Evolutionary conservation across 768 basidiomycete genomes (phyloP), one percentile per base, ranked within the genome.

Genomic region (Thelephora ganbajun): DNA sequence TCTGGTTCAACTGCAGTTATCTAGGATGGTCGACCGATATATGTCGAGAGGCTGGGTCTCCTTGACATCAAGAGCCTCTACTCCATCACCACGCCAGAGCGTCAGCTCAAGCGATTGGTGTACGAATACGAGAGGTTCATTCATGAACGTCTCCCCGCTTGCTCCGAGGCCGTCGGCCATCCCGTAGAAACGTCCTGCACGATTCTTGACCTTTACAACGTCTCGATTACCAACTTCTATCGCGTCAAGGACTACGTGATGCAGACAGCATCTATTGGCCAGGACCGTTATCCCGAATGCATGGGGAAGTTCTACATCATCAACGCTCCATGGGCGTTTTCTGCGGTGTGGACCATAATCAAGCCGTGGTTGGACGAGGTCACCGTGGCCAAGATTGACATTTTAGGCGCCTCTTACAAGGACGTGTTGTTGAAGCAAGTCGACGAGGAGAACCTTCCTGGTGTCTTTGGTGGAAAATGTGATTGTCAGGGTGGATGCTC

Each of bases 281-380:
- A 96, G 63, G 77, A 96, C 68, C 73, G 84, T 54, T 98, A 92
- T 64, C 88, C 91, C 1, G 89, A 94, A 63, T 79, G 73, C 54
- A 90, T 97, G 94, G 94, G 94, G 69, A 89, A 87, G 61, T 97
- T 99, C 71, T 99, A 88, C 72, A 92, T 98, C 73, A 86, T 96
- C 74, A 97, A 98, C 59, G 87, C 90, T 0, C 94, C 94, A 0
- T 97, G 84, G 80, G 73, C 79, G 45, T 99, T 99, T 70, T 75
- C 77, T 45, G 75, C 83, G 35, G 84, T 94, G 18, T 99, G 93
- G 93, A 60, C 68, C 16, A 61, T 92, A 53, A 77, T 98, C 69
- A 94, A 89, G 69, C 80, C 79, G 2, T 98, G 89, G 89, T 69
- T 99, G 56, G 94, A 98, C 64, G 80, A 82, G 56, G 96, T 93